phyloP scores from a whole-genome alignment of 495 filamentous ascomycete genomes.

The Neurospora discreta region DNA sequence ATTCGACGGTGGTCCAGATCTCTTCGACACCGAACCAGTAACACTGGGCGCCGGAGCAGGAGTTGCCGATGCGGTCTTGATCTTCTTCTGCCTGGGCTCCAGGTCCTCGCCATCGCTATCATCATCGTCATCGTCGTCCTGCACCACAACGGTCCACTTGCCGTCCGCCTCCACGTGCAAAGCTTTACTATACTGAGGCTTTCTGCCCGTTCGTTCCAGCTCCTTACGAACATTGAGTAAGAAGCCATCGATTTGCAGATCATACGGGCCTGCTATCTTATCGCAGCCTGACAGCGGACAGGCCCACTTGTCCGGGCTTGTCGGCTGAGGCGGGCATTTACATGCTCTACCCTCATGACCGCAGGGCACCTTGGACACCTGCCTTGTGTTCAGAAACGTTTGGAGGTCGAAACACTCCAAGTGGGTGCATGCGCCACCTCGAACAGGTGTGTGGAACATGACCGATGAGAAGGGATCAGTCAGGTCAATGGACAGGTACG shows the following conservation, averaged over 20 bases:
- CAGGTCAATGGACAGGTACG: slow-evolving; percentile 57
- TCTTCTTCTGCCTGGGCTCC: not conserved
- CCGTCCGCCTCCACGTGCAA: slow-evolving; percentile 49
- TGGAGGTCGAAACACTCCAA: slow-evolving; percentile 83
- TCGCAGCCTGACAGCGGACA: slow-evolving; percentile 59
- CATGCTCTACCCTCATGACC: slow-evolving; percentile 8
- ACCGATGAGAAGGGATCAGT: slow-evolving; percentile 62
- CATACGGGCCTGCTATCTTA: slow-evolving; percentile 61
- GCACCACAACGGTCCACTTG: slow-evolving; percentile 39
- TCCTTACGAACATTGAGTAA: slow-evolving; percentile 45
- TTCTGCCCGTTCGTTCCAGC: slow-evolving; percentile 30
- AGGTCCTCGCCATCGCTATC: slow-evolving; percentile 8
- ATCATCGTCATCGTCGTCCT: slow-evolving; percentile 13
- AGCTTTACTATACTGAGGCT: slow-evolving; percentile 37
- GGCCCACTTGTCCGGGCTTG: slow-evolving; percentile 62
- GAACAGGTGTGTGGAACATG: slow-evolving; percentile 61
- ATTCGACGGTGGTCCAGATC: not conserved
- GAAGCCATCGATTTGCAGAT: slow-evolving; percentile 59
- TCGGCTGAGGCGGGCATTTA: slow-evolving; percentile 31
- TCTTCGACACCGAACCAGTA: not conserved
- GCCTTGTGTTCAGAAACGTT: slow-evolving; percentile 59
- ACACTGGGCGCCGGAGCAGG: not conserved
- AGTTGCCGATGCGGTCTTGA: not conserved
- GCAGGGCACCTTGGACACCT: slow-evolving; percentile 24
- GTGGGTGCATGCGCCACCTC: slow-evolving; percentile 50